Evolutionary conservation across 2,329 filamentous ascomycete genomes (phyloP).

Genomic region (Xenosphaeropsis pyriputrescens): DNA sequence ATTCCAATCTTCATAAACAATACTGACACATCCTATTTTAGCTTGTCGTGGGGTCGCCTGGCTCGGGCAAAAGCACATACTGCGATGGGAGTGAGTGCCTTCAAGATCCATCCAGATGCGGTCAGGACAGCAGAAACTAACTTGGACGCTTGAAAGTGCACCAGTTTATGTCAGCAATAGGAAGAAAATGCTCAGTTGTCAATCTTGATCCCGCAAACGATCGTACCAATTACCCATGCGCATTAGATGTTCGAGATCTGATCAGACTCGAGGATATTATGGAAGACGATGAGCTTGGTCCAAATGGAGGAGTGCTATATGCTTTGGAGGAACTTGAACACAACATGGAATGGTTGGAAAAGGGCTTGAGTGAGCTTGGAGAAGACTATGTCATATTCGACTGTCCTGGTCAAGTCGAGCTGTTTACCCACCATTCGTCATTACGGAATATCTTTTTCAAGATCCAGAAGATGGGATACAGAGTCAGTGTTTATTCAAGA

Average conservation of each 20-base stretch:
- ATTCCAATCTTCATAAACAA: background rate
- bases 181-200: conserved; percentile 84
- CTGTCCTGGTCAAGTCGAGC: conserved; percentile 90
- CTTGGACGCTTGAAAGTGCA: conserved; percentile 45
- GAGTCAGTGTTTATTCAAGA: conserved; percentile 42
- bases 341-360: conserved; percentile 84
- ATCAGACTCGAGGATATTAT: conserved; percentile 92
- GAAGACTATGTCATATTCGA: conserved; percentile 94
- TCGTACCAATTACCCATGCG: conserved; percentile 73
- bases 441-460: conserved; percentile 83
- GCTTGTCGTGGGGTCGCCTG: conserved; percentile 85
- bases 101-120: background rate
- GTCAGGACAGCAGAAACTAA: too few species aligned
- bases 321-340: conserved; percentile 90
- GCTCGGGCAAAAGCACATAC: conserved; percentile 92
- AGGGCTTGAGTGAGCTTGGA: conserved; percentile 62
- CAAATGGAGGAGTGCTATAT: conserved; percentile 85
- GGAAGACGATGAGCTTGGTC: conserved; percentile 77
- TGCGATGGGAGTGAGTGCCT: conserved; percentile 70
- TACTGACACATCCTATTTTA: conserved; percentile 25
- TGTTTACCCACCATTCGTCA: conserved; percentile 91
- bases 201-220: conserved; percentile 98
- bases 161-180: conserved; percentile 93
- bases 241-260: conserved; percentile 78
- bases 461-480: conserved; percentile 81